Conservation (phyloP, 2,329 filamentous ascomycete species). For the Drechslera avenae region DNA sequence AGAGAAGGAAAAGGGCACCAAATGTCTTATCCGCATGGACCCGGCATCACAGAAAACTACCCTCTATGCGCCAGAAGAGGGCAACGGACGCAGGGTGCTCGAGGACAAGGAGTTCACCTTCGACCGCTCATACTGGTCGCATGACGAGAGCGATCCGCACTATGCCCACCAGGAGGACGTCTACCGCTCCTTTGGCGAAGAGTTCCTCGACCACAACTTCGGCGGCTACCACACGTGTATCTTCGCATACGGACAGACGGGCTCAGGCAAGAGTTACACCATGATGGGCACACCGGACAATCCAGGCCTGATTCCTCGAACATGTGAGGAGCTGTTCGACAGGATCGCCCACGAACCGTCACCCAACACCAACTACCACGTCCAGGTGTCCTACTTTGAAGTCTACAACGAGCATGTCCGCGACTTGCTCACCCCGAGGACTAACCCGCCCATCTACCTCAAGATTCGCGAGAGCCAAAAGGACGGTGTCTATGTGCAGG, state of each 20-base stretch:
- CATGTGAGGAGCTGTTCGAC: constrained; percentile 94
- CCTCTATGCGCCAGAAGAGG: constrained; percentile 69
- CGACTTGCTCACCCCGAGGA: constrained; percentile 82
- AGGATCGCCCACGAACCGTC: constrained; percentile 84
- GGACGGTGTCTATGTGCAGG: constrained; percentile 96
- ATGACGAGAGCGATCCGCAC: constrained; percentile 76
- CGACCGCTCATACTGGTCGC: constrained; percentile 98
- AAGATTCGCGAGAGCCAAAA: constrained; percentile 96
- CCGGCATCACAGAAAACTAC: constrained; percentile 84
- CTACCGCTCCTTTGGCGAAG: constrained; percentile 91
- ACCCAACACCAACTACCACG: constrained; percentile 93
- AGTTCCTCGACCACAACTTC: constrained; percentile 99
- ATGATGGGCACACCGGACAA: constrained; percentile 91
- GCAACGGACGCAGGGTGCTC: constrained; percentile 71
- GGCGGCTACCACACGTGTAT: constrained; percentile 99
- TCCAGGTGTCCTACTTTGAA: constrained; percentile 97
- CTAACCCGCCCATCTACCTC: constrained; percentile 84
- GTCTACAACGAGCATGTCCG: constrained; percentile 99
- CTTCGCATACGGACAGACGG: constrained; percentile 97
- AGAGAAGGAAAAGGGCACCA: constrained; percentile 81
- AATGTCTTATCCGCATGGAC: constrained; percentile 92
- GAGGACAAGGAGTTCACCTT: constrained; percentile 95
- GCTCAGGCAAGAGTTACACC: constrained; percentile 96
- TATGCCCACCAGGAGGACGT: constrained; percentile 93
- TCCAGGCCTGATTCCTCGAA: constrained; percentile 90